These are phyloP conservation scores for Pholiota conissans DNA, from an alignment of 768 basidiomycete species.

Conservation along the genomic window DNA sequence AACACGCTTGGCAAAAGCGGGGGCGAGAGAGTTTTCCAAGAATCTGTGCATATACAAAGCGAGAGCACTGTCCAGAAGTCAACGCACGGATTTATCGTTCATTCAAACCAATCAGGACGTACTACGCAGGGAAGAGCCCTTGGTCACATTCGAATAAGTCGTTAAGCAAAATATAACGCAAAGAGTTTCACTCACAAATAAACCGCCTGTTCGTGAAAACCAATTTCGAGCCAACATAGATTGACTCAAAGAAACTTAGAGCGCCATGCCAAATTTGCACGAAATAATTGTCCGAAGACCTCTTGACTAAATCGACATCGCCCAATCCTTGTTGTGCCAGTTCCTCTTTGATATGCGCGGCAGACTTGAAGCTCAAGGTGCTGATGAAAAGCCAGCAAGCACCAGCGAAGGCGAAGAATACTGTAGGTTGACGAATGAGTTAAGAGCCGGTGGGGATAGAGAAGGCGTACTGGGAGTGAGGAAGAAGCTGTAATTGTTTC, in stretches of 20 bases:
- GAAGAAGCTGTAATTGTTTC: conserved; percentile 35
- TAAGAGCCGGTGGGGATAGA: neutral
- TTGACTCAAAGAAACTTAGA: conserved; percentile 24
- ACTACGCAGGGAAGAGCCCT: conserved; percentile 32
- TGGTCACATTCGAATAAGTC: neutral
- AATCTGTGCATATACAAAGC: conserved; percentile 32
- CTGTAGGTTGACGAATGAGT: neutral
- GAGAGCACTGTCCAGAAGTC: conserved; percentile 17
- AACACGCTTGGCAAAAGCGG: conserved; percentile 30
- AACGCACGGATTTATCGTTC: neutral
- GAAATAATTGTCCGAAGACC: conserved; percentile 20
- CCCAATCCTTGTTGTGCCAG: conserved; percentile 21
- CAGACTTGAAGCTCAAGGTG: conserved; percentile 23
- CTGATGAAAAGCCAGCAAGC: conserved; percentile 26
- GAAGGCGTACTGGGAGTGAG: conserved; percentile 19
- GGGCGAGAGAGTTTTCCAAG: conserved; percentile 27
- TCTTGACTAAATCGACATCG: conserved; percentile 17
- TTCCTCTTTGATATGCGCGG: conserved; percentile 17
- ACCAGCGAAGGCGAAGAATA: conserved; percentile 29
- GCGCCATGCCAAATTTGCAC: conserved; percentile 21
- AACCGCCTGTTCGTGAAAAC: conserved; percentile 27
- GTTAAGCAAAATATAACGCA: neutral
- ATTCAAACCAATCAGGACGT: neutral
- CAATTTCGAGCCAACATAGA: conserved; percentile 28
- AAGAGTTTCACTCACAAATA: conserved; percentile 19